Base-by-base conservation (phyloP, 2,329 filamentous ascomycete genomes). In the Stemphylium vesicarium region DNA sequence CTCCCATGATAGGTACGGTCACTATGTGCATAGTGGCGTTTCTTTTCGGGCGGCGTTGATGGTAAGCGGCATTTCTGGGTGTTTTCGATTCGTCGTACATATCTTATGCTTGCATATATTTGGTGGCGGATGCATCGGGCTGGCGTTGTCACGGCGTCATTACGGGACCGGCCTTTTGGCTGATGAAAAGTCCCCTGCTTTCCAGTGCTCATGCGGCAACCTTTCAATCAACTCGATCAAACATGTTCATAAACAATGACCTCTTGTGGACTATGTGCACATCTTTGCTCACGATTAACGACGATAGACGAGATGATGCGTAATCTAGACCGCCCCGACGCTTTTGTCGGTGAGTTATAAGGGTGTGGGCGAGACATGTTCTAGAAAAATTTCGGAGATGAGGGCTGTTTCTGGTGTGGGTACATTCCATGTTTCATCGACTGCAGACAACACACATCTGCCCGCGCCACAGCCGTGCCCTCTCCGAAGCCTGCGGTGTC, bases 61-160 rank as follows among this genome's bases (percentile, higher is more conserved):
- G 29, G 20, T 13, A 33, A 36, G 50, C 24, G 38, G 24, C 40
- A 33, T 39, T 44, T 20, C 20, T 44, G 16, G 42, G 52, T 41
- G 47, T 50, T 37, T 51, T 51, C 20, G n/a, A 26, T 45, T 53
- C 24, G 9, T 33, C 32, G 43, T 53, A 52, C 26, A 53, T 56
- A 56, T 41, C 22, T 55, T 53, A 36, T 53, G 37, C 43, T n/a
- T 49, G 43, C 37, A 37, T 41, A 48, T 48, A 41, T 49, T 37
- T 13, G 29, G 50, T 35, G 31, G 32, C 13, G 12, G 31, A 20
- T 37, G 37, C 37, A 35, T 24, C 10, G 22, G 50, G 37, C 36
- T 53, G 33, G 37, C 50, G 33, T 26, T 35, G 44, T 53, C 43
- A 41, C 43, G 50, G 43, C 43, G 37, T 46, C 50, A 36, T 36